Conservation (phyloP, 306 rosid species). For the Medicago arabica region DNA sequence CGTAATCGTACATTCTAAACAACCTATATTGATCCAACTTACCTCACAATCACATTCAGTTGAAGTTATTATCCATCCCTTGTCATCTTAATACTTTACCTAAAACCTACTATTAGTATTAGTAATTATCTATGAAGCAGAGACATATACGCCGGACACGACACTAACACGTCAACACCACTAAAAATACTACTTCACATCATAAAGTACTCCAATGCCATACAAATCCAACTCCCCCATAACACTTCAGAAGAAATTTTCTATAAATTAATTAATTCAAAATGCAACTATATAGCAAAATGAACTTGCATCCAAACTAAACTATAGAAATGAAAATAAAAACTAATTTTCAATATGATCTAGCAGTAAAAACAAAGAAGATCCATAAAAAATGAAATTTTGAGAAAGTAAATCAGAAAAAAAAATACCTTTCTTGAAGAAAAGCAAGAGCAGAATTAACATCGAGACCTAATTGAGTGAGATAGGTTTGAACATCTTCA, state of each 20-base stretch:
- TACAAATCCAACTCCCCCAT: neutral
- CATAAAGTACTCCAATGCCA: neutral
- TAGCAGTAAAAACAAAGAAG: constrained; percentile 8
- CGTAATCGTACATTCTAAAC: neutral
- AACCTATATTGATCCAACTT: neutral
- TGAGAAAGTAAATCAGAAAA: neutral
- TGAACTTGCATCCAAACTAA: constrained; percentile 2
- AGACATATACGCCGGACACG: too few species aligned
- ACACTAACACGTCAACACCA: too few species aligned
- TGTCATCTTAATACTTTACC: neutral
- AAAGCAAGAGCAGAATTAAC: constrained; percentile 84
- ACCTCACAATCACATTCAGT: constrained; percentile 13
- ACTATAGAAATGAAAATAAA: neutral
- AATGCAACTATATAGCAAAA: neutral
- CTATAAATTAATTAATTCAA: neutral
- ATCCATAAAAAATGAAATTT: neutral
- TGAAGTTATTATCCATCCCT: neutral
- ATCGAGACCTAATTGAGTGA: constrained; percentile 70
- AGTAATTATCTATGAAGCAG: too few species aligned
- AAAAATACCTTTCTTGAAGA: constrained; percentile 82
- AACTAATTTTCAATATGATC: constrained; percentile 4
- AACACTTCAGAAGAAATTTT: neutral
- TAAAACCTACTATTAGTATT: too few species aligned
- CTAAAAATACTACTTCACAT: neutral
- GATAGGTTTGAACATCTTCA: constrained; percentile 86